Conservation (phyloP, 176 grass and related monocot genomes). For the Aegilops bicornis region DNA sequence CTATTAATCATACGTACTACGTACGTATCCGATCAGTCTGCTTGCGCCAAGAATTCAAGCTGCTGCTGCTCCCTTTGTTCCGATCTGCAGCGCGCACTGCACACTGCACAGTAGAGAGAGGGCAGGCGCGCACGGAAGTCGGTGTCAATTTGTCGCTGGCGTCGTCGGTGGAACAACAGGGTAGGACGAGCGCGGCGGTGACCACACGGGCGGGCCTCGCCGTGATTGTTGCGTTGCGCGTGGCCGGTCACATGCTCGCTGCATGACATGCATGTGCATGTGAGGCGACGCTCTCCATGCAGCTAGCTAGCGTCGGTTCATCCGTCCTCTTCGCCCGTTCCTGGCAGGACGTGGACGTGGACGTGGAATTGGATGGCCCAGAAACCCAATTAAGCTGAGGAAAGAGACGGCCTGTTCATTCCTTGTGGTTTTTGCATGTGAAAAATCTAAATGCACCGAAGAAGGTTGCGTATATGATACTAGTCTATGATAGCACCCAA, state of each 20-base stretch:
- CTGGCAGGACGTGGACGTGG: not conserved
- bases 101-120: not conserved
- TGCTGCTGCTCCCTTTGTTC: not conserved
- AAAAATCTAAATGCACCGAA: too few relatives aligned
- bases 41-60: not conserved
- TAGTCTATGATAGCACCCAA: too few relatives aligned
- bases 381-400: not conserved
- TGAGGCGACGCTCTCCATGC: not conserved
- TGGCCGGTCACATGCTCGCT: too few relatives aligned
- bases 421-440: too few relatives aligned
- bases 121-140: not conserved
- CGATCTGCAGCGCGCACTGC: not conserved
- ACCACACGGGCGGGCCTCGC: too few relatives aligned
- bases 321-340: not conserved
- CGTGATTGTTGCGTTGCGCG: too few relatives aligned
- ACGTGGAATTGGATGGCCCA: not conserved
- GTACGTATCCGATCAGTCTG: too few relatives aligned
- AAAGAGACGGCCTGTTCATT: not conserved
- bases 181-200: too few relatives aligned
- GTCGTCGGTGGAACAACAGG: not conserved
- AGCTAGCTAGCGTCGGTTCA: not conserved
- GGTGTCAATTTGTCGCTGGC: not conserved
- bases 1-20: too few relatives aligned
- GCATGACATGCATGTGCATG: too few relatives aligned
- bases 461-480: too few relatives aligned